These are phyloP conservation scores for Litchi chinensis DNA, from an alignment of 345 rosid genomes.

Conservation along the genomic window DNA sequence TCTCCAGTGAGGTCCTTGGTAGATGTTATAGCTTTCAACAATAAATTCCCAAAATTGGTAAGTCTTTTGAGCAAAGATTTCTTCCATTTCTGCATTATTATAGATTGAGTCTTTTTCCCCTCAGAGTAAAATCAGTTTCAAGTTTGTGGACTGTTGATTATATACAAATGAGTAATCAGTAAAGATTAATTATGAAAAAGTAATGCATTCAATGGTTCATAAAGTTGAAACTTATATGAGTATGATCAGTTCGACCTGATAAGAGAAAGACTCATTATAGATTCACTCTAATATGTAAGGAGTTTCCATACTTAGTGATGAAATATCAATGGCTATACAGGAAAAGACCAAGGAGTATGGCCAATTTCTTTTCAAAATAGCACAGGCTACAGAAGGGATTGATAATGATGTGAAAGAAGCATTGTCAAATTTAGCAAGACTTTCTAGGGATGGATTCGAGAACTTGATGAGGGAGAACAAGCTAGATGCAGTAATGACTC, in stretches of 20 bases:
- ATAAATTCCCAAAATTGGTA: constrained; percentile 34
- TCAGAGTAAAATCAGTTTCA: too few species aligned
- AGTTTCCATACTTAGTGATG: not conserved
- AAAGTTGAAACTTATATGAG: too few species aligned
- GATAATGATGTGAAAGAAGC: constrained; percentile 27
- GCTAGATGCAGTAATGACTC: constrained; percentile 37
- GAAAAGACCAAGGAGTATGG: constrained; percentile 39
- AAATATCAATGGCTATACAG: constrained; percentile 13
- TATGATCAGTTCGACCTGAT: too few species aligned
- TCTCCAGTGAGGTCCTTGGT: constrained; percentile 44
- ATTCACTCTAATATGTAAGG: not conserved
- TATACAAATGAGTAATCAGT: too few species aligned
- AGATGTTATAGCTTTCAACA: constrained; percentile 37
- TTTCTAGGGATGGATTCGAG: constrained; percentile 29
- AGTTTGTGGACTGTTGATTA: too few species aligned
- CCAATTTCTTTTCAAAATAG: constrained; percentile 20
- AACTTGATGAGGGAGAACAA: constrained; percentile 31
- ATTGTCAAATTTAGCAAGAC: not conserved
- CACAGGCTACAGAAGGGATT: constrained; percentile 33
- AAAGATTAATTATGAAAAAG: too few species aligned
- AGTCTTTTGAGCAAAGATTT: not conserved
- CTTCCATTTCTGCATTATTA: too few species aligned
- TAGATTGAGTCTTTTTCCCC: too few species aligned
- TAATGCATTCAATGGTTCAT: too few species aligned
- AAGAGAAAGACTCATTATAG: not conserved